These are phyloP conservation scores for Entamoeba dispar DNA, from an alignment of 208 protist species.

Conservation along the genomic window DNA sequence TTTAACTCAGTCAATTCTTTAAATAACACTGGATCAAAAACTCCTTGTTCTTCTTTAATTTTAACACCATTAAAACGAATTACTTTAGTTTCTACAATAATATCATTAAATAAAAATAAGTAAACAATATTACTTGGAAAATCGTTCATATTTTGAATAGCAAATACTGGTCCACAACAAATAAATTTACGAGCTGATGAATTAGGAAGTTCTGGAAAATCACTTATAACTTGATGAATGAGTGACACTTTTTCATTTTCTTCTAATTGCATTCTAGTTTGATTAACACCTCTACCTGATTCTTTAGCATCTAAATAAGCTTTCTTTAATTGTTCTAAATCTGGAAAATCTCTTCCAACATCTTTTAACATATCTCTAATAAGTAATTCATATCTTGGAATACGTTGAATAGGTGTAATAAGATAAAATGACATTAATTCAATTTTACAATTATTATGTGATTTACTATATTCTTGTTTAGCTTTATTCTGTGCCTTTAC, in stretches of 20 bases:
- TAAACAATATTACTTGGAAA: neutral
- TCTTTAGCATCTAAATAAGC: neutral
- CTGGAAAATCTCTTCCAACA: neutral
- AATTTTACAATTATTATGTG: neutral
- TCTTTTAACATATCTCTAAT: neutral
- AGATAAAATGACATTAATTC: neutral
- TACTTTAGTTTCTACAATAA: neutral
- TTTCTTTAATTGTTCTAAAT: neutral
- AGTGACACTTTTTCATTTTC: neutral
- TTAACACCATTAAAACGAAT: neutral
- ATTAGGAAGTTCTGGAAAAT: neutral
- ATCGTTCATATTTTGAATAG: neutral
- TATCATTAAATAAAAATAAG: neutral
- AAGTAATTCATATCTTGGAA: neutral
- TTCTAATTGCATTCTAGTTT: neutral
- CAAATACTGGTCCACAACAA: neutral
- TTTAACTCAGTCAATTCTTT: neutral
- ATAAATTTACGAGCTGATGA: neutral
- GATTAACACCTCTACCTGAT: neutral
- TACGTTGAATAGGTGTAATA: neutral
- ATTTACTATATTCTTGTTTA: neutral
- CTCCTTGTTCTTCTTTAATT: neutral
- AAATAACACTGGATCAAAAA: neutral
- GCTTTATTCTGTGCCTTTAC: neutral
- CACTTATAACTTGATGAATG: neutral